phyloP scores from a whole-genome alignment of 305 asterid genomes.

The Fraxinus baroniana region DNA sequence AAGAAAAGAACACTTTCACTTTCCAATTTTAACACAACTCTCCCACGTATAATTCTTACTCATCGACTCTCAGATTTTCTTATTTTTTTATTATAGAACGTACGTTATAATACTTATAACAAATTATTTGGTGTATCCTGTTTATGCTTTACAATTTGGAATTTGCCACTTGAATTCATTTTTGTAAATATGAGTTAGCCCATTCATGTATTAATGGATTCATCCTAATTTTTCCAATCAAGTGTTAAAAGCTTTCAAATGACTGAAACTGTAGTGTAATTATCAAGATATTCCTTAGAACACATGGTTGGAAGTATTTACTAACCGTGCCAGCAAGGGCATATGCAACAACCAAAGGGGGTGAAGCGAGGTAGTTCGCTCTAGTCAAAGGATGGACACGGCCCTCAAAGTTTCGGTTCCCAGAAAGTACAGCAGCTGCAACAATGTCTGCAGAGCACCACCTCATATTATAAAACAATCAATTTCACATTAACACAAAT shows the following conservation, averaged over 20 bases:
- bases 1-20: neutral
- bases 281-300: neutral
- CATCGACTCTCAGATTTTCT: neutral
- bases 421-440: conserved; percentile 95
- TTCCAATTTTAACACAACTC: neutral
- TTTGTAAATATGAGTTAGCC: neutral
- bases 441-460: conserved; percentile 66
- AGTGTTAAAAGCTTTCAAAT: neutral
- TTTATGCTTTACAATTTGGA: neutral
- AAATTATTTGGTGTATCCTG: neutral
- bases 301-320: conserved; percentile 14
- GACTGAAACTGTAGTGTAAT: neutral
- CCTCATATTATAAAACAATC: conserved; percentile 15
- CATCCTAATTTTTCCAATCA: neutral
- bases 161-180: neutral
- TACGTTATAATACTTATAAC: neutral
- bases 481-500: neutral
- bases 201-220: neutral
- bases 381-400: conserved; percentile 95
- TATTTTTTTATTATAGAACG: neutral
- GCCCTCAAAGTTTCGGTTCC: conserved; percentile 92
- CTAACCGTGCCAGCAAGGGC: conserved; percentile 98
- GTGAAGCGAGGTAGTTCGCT: conserved; percentile 96
- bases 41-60: neutral
- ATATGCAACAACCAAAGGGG: conserved; percentile 95